A percentile compares a stretch with the other conserved stretches of the same genome.
Evolutionary conservation across 2,329 filamentous ascomycete genomes (phyloP).

Genomic region (Pseudocercospora crystallina): DNA sequence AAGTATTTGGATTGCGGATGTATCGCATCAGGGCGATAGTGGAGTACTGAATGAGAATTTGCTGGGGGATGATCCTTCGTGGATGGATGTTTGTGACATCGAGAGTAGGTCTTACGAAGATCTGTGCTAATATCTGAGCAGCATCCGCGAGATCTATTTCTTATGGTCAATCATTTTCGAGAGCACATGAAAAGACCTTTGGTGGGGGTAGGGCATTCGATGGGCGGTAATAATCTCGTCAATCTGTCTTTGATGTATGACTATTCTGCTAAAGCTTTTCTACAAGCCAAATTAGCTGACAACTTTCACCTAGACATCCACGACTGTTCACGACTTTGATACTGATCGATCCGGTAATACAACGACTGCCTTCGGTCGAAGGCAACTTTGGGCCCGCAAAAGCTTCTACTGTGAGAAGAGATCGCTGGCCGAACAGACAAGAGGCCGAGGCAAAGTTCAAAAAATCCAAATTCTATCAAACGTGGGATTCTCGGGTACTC

Average conservation of each 20-base stretch:
- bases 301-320: constrained; percentile 54
- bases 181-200: constrained; percentile 74
- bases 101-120: not conserved
- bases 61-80: constrained; percentile 39
- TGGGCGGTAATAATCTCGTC: constrained; percentile 70
- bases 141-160: constrained; percentile 74
- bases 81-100: constrained; percentile 45
- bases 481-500: constrained; percentile 79
- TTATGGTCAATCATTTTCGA: constrained; percentile 79
- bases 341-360: constrained; percentile 68
- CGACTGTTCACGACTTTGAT: constrained; percentile 60
- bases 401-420: constrained; percentile 68
- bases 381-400: constrained; percentile 47
- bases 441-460: constrained; percentile 65
- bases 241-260: constrained; percentile 61
- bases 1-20: constrained; percentile 23
- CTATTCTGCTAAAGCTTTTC: not conserved
- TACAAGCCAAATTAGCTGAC: not conserved
- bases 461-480: constrained; percentile 68
- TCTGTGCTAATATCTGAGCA: not conserved
- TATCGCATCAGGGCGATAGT: constrained; percentile 13
- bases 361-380: constrained; percentile 44
- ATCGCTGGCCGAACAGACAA: constrained; percentile 73
- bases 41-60: constrained; percentile 18
- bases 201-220: constrained; percentile 80